phyloP scores from a whole-genome alignment of 163 green algal genomes.

The Scenedesmus sp. region DNA sequence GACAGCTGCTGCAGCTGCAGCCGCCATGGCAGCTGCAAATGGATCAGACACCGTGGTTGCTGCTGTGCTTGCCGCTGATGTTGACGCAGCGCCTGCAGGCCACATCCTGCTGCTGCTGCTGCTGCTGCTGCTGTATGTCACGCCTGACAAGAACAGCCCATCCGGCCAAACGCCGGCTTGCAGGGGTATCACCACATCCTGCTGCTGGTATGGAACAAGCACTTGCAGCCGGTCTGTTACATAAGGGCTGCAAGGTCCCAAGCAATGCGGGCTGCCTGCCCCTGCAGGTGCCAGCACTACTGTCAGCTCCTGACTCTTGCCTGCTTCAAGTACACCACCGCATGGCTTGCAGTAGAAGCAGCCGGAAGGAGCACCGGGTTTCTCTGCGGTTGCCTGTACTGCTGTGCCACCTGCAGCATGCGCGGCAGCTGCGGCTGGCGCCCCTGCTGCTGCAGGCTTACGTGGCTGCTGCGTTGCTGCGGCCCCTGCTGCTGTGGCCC shows the following conservation, averaged over 20 bases:
- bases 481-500: neutral
- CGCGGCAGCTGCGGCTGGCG: neutral
- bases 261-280: neutral
- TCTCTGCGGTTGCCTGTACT: neutral
- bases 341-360: constrained; percentile 37
- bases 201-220: constrained; percentile 41
- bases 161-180: constrained; percentile 22
- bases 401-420: neutral
- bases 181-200: constrained; percentile 38
- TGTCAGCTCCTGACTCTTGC: constrained; percentile 33
- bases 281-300: constrained; percentile 16
- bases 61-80: neutral
- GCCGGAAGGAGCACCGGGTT: neutral
- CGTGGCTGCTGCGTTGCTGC: neutral
- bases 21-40: constrained; percentile 17
- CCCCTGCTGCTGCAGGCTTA: constrained; percentile 11
- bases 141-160: constrained; percentile 34
- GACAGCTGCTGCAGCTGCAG: constrained; percentile 15
- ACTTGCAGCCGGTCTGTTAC: constrained; percentile 41
- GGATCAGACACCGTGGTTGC: neutral
- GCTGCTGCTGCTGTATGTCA: constrained; percentile 7
- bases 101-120: constrained; percentile 1
- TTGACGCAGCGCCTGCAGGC: neutral
- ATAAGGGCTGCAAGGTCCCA: neutral
- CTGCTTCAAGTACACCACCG: constrained; percentile 13